A percentile compares a stretch with the other conserved stretches of the same genome.
Conservation (phyloP, 352 stramenopile species). For the Pythium biforme region DNA sequence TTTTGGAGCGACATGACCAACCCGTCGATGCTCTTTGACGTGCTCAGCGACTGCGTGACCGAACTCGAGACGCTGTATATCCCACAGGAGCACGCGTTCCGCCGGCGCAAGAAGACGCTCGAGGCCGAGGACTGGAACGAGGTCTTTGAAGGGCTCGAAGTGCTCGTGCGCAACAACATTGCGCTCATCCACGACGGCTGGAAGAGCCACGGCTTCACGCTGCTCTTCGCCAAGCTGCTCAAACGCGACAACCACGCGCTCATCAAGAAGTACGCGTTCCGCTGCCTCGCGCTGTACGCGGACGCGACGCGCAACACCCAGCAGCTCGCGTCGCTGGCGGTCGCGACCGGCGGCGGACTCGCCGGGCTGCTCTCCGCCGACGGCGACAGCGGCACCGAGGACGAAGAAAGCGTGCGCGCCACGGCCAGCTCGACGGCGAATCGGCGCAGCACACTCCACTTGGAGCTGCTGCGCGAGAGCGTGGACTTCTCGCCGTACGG, state of each 20-base stretch:
- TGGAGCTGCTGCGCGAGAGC: conserved; percentile 78
- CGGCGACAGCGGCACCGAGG: conserved; percentile 47
- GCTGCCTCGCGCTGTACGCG: conserved; percentile 79
- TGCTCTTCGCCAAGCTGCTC: conserved; percentile 84
- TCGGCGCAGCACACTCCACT: conserved; percentile 61
- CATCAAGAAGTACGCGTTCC: conserved; percentile 90
- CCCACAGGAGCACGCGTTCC: conserved; percentile 79
- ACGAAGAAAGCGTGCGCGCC: conserved; percentile 36
- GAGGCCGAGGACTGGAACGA: conserved; percentile 89
- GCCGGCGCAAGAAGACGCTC: conserved; percentile 78
- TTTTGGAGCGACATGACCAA: conserved; percentile 81
- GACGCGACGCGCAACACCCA: conserved; percentile 73
- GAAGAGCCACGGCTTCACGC: conserved; percentile 78
- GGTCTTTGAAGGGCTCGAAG: conserved; percentile 84
- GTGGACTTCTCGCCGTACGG: conserved; percentile 87
- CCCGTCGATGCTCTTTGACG: conserved; percentile 66
- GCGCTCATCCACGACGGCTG: conserved; percentile 69
- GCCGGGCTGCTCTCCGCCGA: conserved; percentile 36
- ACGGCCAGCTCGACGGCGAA: conserved; percentile 38
- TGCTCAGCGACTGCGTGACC: conserved; percentile 78
- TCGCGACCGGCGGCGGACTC: conserved; percentile 4
- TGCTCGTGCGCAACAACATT: conserved; percentile 76
- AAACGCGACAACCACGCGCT: conserved; percentile 85
- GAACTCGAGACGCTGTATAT: conserved; percentile 84
- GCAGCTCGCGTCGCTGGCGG: conserved; percentile 47